phyloP scores from a whole-genome alignment of 768 basidiomycete species.

The Calocybe cyanea region DNA sequence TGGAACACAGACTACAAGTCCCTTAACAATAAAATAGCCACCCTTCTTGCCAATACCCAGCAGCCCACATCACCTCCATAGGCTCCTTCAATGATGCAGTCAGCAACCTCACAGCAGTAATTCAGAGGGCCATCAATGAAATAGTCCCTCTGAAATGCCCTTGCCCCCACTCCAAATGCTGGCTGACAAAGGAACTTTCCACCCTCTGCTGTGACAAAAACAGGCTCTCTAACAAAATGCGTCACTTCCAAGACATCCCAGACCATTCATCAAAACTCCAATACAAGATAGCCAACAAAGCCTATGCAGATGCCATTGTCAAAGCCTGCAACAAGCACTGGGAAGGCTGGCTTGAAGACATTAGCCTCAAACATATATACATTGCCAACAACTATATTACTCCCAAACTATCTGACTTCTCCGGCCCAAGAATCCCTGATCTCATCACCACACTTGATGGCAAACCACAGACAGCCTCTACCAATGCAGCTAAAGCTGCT shows the following conservation, averaged over 20 bases:
- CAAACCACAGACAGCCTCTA: no score
- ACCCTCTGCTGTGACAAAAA: neutral
- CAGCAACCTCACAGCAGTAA: neutral
- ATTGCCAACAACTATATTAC: neutral
- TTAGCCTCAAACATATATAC: conserved; percentile 1
- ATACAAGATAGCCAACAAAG: no score
- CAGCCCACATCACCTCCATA: neutral
- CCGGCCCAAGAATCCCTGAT: no score
- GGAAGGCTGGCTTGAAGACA: conserved; percentile 1
- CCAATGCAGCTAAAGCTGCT: no score
- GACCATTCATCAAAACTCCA: neutral
- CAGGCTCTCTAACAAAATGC: neutral
- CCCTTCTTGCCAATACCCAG: neutral
- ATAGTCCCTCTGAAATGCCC: conserved; percentile 5
- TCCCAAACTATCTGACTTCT: neutral
- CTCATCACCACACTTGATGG: no score
- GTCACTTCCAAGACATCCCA: neutral
- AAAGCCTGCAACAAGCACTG: neutral
- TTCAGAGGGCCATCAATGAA: conserved; percentile 6
- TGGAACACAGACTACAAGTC: conserved; percentile 17
- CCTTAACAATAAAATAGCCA: conserved; percentile 6
- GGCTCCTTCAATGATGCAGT: neutral
- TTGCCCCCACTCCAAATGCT: conserved; percentile 15
- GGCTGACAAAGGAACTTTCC: conserved; percentile 18
- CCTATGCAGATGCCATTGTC: neutral